Conservation (phyloP, 306 rosid genomes). For the Trichosanthes cucumerina region DNA sequence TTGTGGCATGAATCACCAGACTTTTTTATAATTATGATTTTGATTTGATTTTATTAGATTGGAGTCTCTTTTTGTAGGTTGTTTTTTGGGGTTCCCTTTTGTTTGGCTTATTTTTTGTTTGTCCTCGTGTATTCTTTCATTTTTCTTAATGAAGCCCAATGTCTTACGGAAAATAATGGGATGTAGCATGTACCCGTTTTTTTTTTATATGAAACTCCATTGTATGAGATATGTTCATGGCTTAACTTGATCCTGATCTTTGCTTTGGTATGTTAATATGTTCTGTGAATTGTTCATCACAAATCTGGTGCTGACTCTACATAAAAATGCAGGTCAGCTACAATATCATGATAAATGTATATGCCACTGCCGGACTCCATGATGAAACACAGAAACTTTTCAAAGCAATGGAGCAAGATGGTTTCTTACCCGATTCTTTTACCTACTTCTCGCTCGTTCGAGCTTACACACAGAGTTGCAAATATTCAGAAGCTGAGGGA, state of each 20-base stretch:
- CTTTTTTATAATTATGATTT: too few species aligned
- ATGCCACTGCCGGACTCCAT: slow-evolving; percentile 59
- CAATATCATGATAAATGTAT: slow-evolving; percentile 74
- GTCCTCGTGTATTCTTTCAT: too few species aligned
- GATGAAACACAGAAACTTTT: slow-evolving; percentile 53
- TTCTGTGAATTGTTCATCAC: not conserved
- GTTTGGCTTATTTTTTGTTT: too few species aligned
- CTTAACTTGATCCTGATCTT: not conserved
- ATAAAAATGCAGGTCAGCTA: slow-evolving; percentile 68
- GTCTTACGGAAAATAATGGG: too few species aligned
- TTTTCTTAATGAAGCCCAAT: too few species aligned
- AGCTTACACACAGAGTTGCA: slow-evolving; percentile 47
- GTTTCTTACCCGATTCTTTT: slow-evolving; percentile 52
- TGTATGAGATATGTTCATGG: not conserved
- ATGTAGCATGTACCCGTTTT: not conserved
- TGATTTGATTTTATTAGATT: too few species aligned
- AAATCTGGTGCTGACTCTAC: slow-evolving; percentile 6
- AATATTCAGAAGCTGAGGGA: slow-evolving; percentile 61
- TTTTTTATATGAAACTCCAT: not conserved
- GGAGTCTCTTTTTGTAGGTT: too few species aligned
- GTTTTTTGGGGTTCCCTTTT: too few species aligned
- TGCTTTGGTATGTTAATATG: not conserved
- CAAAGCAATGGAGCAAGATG: slow-evolving; percentile 52
- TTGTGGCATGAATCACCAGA: too few species aligned
- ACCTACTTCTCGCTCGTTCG: slow-evolving; percentile 67